Conservation (phyloP, 129 eudicot species). For the Erigeron canadensis region DNA sequence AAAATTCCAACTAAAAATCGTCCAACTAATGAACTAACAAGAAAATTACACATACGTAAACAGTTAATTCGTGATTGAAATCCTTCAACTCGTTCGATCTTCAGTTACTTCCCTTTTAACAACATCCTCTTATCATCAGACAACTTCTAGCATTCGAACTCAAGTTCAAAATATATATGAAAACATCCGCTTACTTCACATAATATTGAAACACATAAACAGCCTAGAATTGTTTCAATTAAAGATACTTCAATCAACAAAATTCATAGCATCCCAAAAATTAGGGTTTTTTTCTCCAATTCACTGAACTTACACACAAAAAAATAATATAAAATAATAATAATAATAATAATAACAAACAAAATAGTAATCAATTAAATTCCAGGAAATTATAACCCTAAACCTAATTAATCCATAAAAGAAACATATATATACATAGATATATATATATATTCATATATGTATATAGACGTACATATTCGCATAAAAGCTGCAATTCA, state of each 20-base stretch:
- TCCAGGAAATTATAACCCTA: conserved; percentile 20
- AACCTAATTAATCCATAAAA: conserved; percentile 15
- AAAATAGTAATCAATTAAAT: neutral
- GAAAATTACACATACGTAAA: no score
- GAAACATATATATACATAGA: neutral
- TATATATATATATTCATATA: neutral
- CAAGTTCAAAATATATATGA: conserved; percentile 2
- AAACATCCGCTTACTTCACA: conserved; percentile 1
- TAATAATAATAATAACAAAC: conserved; percentile 10
- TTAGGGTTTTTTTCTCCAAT: conserved; percentile 30
- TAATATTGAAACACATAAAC: conserved; percentile 11
- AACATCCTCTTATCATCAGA: neutral
- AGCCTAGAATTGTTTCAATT: neutral
- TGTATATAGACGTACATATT: conserved; percentile 55
- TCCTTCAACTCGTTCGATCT: conserved; percentile 5
- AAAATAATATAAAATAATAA: neutral
- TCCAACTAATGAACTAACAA: no score
- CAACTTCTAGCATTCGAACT: no score
- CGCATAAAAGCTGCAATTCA: conserved; percentile 97
- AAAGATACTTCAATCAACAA: no score
- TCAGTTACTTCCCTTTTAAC: neutral
- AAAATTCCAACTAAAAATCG: no score
- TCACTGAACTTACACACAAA: conserved; percentile 9
- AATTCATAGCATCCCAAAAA: neutral
- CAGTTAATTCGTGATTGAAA: neutral